Base-by-base conservation (phyloP, 1,284 basidiomycete species). In the Trametes polyzona region DNA sequence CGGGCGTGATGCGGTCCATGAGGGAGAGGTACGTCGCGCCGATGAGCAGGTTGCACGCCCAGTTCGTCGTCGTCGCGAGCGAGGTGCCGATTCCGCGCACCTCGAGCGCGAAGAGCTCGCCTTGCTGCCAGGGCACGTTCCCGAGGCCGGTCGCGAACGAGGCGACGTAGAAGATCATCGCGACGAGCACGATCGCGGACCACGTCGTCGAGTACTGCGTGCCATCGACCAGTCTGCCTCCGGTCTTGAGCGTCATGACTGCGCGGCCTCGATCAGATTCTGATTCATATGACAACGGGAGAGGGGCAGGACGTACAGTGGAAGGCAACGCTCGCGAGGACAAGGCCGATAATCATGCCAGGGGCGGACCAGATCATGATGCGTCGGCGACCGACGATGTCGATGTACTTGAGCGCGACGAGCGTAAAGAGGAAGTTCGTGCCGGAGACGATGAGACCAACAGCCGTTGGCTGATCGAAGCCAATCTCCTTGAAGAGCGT, bases 121-220 rank as follows among this genome's bases (percentile, higher is more conserved):
- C 90, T 69, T 94, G 92, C 67, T 93, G 90, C 92, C 92, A 94
- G 0, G 92, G 91, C 0, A 93, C 88, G 67, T 93, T 93, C 8
- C 84, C 84, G 8, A 90, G 72, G 0, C 90, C 89, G 0, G 83
- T 89, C 0, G 90, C 92, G 68, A 93, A 95, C 6, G 87, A 90
- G 1, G 88, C 89, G 26, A 93, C 90, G 73, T 88, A 95, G 62
- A 90, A 69, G 60, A 93, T 85, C 90, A 94, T 93, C 23, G 87
- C 84, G 17, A 87, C 65, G 17, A 94, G 74, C n/a, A 94, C 87
- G 54, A 90, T 75, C 0, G 82, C 79, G 2, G 89, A 86, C 82
- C 85, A 90, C 7, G 78, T 71, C 14, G 75, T 78, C 2, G 89
- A 80, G 69, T 93, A 93, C 7, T 80, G 67, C 21, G 80, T 78